Conservation (phyloP, 805 yeast genomes). For the Lipomyces orientalis region DNA sequence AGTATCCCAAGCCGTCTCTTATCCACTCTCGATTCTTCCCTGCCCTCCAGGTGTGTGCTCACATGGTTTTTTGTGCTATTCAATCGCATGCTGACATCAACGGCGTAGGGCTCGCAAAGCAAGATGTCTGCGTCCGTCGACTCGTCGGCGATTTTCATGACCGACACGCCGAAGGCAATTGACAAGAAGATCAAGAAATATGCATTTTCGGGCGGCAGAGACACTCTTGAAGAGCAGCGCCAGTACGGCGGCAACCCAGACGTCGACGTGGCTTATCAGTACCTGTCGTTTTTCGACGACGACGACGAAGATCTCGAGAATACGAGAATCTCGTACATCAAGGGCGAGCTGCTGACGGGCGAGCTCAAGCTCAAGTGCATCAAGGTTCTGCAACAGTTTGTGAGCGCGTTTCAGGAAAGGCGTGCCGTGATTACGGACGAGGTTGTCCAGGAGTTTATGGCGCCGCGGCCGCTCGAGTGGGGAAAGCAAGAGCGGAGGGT, state of each 20-base stretch:
- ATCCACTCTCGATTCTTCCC: slow-evolving; percentile 97
- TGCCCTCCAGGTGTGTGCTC: slow-evolving; percentile 53
- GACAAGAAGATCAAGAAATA: slow-evolving; percentile 94
- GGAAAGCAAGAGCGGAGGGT: slow-evolving; percentile 63
- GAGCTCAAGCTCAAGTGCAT: slow-evolving; percentile 91
- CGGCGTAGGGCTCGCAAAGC: slow-evolving; percentile 78
- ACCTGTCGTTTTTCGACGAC: slow-evolving; percentile 83
- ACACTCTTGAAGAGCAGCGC: slow-evolving; percentile 88
- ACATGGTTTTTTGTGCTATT: background rate
- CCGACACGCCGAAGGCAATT: slow-evolving; percentile 89
- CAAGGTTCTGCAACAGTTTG: slow-evolving; percentile 77
- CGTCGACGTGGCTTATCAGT: slow-evolving; percentile 93
- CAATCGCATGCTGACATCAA: slow-evolving; percentile 1
- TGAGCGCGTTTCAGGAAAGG: slow-evolving; percentile 78
- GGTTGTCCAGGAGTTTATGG: slow-evolving; percentile 69
- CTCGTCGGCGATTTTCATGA: slow-evolving; percentile 90
- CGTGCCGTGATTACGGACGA: slow-evolving; percentile 70
- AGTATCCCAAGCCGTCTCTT: slow-evolving; percentile 87
- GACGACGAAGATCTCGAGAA: slow-evolving; percentile 80
- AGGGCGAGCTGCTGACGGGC: slow-evolving; percentile 86
- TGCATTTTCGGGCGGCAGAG: slow-evolving; percentile 95
- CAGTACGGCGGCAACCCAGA: slow-evolving; percentile 91
- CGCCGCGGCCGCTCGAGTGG: slow-evolving; percentile 72
- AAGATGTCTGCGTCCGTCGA: slow-evolving; percentile 97
- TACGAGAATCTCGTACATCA: slow-evolving; percentile 67